Percentiles rank a stretch among this genome's conserved stretches.
Conservation (phyloP, 768 basidiomycete species). For the Lentinula sp. region DNA sequence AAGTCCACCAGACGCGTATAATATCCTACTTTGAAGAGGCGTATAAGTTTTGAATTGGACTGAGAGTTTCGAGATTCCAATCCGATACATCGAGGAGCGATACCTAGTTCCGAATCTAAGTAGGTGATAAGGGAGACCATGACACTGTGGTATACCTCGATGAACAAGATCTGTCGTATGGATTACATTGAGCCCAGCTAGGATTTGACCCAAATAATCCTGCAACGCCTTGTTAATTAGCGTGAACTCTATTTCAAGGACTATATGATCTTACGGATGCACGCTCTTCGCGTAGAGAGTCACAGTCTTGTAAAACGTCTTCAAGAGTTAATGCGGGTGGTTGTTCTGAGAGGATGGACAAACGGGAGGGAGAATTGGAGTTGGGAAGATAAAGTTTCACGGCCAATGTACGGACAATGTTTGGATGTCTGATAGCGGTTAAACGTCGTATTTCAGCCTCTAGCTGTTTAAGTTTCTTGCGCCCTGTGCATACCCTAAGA, state of each 20-base stretch:
- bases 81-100: constrained; percentile 55
- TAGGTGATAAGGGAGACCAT: background rate
- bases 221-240: constrained; percentile 18
- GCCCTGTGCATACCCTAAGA: constrained; percentile 28
- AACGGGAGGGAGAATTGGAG: constrained; percentile 39
- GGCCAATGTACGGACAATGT: constrained; percentile 62
- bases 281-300: constrained; percentile 66
- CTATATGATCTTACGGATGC: constrained; percentile 44
- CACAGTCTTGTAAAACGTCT: constrained; percentile 73
- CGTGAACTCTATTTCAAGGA: background rate
- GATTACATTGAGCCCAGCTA: constrained; percentile 62
- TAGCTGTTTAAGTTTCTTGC: constrained; percentile 63
- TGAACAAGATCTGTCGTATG: constrained; percentile 67
- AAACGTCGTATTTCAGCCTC: constrained; percentile 63
- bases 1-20: constrained; percentile 70
- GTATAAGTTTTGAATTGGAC: constrained; percentile 58
- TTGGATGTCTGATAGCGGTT: constrained; percentile 51
- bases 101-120: constrained; percentile 29
- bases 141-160: constrained; percentile 38
- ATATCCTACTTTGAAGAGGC: constrained; percentile 69
- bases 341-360: constrained; percentile 70
- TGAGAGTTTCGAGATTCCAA: constrained; percentile 46
- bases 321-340: constrained; percentile 58
- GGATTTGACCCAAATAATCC: constrained; percentile 73
- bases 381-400: constrained; percentile 56